Evolutionary conservation across 768 basidiomycete genomes (phyloP), one percentile per base, ranked within the genome.

Genomic region (Cubamyces sp.): DNA sequence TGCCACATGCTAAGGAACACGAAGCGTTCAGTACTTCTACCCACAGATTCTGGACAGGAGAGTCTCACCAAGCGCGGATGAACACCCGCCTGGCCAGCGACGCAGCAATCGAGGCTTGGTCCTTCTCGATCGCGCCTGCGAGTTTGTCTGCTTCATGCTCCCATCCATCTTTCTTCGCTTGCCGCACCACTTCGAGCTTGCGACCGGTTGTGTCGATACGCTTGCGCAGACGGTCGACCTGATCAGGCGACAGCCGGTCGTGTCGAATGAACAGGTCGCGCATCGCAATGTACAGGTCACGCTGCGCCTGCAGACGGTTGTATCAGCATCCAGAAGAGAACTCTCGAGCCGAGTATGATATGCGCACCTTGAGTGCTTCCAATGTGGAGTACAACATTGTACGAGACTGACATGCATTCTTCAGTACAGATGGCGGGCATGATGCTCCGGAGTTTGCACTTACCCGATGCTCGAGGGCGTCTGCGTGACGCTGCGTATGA

Each of bases 191-290:
- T 69, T 96, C 92, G 41, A 96, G 81, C 73, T 92, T 95, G 66
- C 84, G 75, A 3, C 87, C 85, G 56, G 84, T 90, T 0, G 77
- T 76, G 59, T 96, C 94, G 34, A 96, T 87, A 39, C 92, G 88
- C 71, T 93, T 96, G 75, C 88, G 88, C 60, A 98, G 78, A 39
- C 90, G 83, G 60, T 97, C 94, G 2, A 94, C 92, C 65, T 91
- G 87, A 70, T 98, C 96, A 41, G 87, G 81, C 0, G 94, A 92
- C 45, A 96, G 81, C n/a, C 92, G 86, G 64, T 96, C 94, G 66
- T 94, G 90, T 21, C 95, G 86, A 55, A 88, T 79, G 71, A 96
- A 91, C 7, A 96, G 81, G 68, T 97, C 95, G 40, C 92, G 85
- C 71, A 90, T 89, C 6, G 94, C 88, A 52, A 94, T 78, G 71